Base-by-base conservation (phyloP, 2,329 filamentous ascomycete genomes). In the Penicillium sp. region DNA sequence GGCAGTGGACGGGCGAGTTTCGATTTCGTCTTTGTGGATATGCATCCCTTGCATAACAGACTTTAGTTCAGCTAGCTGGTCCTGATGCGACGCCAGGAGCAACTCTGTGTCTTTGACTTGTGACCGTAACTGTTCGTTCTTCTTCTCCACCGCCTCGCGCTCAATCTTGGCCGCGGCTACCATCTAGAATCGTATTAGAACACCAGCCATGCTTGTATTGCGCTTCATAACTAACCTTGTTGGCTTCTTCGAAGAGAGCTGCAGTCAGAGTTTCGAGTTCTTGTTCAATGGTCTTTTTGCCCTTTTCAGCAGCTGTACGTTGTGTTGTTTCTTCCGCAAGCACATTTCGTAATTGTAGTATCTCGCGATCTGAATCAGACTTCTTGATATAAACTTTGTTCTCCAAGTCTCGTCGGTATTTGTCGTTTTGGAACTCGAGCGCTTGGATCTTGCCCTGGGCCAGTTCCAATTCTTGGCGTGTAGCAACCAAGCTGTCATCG, bases 211-310 rank as follows among this genome's bases (percentile, higher is more conserved):
- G 31, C 21, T 11, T 10, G 7, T 14, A 13, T 32, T 7, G n/a
- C 18, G 22, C 4, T 50, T 50, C 11, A 16, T 13, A 4, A 70
- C 75, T 56, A 71, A 86, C 84, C 74, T 89, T 92, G 77, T 99
- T 97, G 47, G 94, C 94, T 79, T 99, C 93, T 70, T 97, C 92
- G 60, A 99, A 99, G n/a, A 99, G 82, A 27, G 91, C 92, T 1
- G 91, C 87, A 0, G 94, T 97, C 60, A 99, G 75, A 49, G 86
- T 90, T 75, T 97, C 94, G 43, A 99, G 78, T 74, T 99, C 94
- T 63, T 89, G 87, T 72, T 99, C 94, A 29, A 97, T 96, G 59
- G 87, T 87, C 73, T 89, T 90, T 79, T 94, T 96, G 52, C 91
- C 90, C 71, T 85, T 86, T 67, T 92, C 89, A 10, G 83, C 83